Conservation (phyloP, 192 early-diverging fungal genomes). For the Jimgerdemannia lactiflua region DNA sequence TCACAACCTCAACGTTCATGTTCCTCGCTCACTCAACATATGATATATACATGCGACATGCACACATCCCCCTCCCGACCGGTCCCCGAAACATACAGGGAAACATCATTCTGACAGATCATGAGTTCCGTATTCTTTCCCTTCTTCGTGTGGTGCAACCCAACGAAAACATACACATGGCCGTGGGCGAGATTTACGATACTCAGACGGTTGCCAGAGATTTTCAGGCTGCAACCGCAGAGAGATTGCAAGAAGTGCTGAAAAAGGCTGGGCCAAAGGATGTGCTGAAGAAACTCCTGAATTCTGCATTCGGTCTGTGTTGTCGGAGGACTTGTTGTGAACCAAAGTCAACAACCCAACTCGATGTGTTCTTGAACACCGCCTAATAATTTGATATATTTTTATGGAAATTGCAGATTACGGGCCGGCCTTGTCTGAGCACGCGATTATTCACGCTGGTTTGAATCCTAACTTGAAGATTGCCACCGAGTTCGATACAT, state of each 20-base stretch:
- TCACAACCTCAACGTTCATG: too few species aligned
- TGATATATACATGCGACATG: too few species aligned
- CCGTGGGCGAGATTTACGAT: slow-evolving; percentile 83
- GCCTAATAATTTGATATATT: neutral
- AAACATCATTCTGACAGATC: slow-evolving; percentile 94
- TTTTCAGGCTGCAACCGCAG: slow-evolving; percentile 51
- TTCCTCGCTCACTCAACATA: too few species aligned
- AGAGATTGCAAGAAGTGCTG: slow-evolving; percentile 52
- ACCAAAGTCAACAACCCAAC: neutral
- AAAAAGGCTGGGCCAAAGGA: slow-evolving; percentile 58
- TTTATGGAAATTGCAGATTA: slow-evolving; percentile 46
- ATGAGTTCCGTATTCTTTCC: slow-evolving; percentile 79
- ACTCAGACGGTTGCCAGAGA: slow-evolving; percentile 48
- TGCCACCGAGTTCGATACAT: slow-evolving; percentile 55
- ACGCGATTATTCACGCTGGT: slow-evolving; percentile 64
- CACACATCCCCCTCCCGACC: neutral
- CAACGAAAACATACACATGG: slow-evolving; percentile 70
- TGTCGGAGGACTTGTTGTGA: slow-evolving; percentile 8
- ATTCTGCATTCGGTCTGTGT: slow-evolving; percentile 40
- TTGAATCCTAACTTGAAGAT: slow-evolving; percentile 62
- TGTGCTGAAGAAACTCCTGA: slow-evolving; percentile 64
- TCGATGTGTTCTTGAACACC: neutral
- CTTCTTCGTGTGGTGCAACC: slow-evolving; percentile 86
- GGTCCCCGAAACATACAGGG: slow-evolving; percentile 48
- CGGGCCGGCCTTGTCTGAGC: slow-evolving; percentile 87